Base-by-base conservation (phyloP, 768 basidiomycete species). In the Phallus indusiatus region DNA sequence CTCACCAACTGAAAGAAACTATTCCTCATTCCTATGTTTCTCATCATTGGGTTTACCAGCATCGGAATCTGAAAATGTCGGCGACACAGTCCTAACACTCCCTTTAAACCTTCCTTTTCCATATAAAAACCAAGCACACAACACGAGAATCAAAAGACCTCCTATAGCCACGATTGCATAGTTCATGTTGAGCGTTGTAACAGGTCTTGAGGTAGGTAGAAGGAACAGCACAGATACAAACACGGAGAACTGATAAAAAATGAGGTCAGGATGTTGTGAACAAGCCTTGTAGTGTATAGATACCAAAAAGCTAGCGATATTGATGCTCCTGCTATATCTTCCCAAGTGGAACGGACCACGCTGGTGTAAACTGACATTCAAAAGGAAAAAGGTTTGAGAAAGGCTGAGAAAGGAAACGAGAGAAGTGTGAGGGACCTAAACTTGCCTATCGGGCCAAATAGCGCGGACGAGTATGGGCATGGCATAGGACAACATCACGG, bases 401-500 rank as follows among this genome's bases (percentile, higher is more conserved):
- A 56, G 42, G 42, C 36, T 16, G 36, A n/a, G 9, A 2, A 42
- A 11, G 9, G 42, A n/a, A 42, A 42, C 46, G 28, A 14, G 16
- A n/a, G n/a, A n/a, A n/a, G n/a, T n/a, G n/a, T n/a, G 20, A 53
- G 21, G 10, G 46, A 49, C 9, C 18, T 50, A n/a, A 12, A 72
- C 75, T 64, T 62, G 80, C 73, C 79, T 72, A 8, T 70, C 66
- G 6, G 80, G 79, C 80, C 81, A 82, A 66, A 82, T 79, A 3
- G 80, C 78, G 6, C 81, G 76, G 47, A 82, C 80, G 47, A 79
- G 71, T 60, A 83, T 80, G 11, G 81, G 81, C 61, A 81, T 79
- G 20, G 81, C 60, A 64, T 83, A 83, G 56, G 78, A 75, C 49
- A 82, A 71, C 79, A 83, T 81, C 1, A 81, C 80, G 1, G 81